Evolutionary conservation across 306 rosid genomes (phyloP).

Genomic region (Echinosophora koreensis): DNA sequence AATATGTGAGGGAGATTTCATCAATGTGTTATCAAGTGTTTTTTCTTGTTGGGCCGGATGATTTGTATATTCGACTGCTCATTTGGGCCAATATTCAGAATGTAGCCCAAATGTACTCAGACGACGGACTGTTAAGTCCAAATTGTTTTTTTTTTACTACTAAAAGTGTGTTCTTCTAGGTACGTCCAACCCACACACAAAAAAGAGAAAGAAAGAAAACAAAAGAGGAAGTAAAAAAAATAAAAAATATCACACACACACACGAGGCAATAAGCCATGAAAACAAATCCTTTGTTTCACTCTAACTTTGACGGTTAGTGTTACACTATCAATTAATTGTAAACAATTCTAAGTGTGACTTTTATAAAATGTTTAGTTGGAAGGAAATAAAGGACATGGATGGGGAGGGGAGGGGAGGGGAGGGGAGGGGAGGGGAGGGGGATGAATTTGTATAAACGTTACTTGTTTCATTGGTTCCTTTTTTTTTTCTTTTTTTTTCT

Average conservation of each 20-base stretch:
- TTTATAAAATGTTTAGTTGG: too few species aligned
- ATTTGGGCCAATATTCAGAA: too few species aligned
- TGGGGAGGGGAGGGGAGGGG: too few species aligned
- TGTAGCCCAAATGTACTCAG: slow-evolving; percentile 14
- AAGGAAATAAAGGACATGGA: too few species aligned
- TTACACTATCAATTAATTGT: too few species aligned
- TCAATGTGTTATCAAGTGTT: not conserved
- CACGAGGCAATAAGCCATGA: not conserved
- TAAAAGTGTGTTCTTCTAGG: not conserved
- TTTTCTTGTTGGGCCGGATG: not conserved
- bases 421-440: too few species aligned
- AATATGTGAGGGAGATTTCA: not conserved
- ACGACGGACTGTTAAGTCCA: not conserved
- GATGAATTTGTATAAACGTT: too few species aligned
- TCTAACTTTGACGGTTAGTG: too few species aligned
- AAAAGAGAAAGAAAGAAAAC: not conserved
- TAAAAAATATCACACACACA: not conserved
- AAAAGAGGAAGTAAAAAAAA: not conserved
- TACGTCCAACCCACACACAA: not conserved
- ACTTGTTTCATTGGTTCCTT: too few species aligned
- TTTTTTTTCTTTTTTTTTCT: too few species aligned
- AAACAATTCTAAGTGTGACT: too few species aligned
- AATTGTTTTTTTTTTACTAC: too few species aligned
- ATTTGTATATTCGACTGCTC: not conserved
- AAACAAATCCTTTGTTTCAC: not conserved